These are phyloP conservation scores for Neonothopanus nambi DNA, from an alignment of 1,284 basidiomycete genomes.

Conservation along the genomic window DNA sequence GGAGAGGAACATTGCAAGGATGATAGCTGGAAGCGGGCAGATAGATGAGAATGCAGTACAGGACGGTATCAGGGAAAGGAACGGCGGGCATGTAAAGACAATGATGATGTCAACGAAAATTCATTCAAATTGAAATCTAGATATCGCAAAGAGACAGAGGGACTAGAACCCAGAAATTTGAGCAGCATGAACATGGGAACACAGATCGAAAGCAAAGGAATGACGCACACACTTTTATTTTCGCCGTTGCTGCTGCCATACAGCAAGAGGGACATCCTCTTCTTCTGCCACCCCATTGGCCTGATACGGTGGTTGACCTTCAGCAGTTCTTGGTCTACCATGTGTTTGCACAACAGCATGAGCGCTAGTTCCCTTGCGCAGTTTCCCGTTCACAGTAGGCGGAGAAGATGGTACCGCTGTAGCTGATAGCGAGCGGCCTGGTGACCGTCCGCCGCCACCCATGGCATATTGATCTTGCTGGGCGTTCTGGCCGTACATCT, in stretches of 20 bases:
- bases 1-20: too few relatives aligned
- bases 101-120: neutral
- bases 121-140: conserved; percentile 11
- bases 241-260: conserved; percentile 75
- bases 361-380: conserved; percentile 67
- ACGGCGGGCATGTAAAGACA: neutral
- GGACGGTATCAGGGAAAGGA: too few relatives aligned
- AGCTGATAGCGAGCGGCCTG: conserved; percentile 68
- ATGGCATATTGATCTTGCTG: conserved; percentile 32
- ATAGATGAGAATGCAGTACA: too few relatives aligned
- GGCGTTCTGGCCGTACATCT: conserved; percentile 23
- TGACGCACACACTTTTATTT: conserved; percentile 33
- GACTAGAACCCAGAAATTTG: neutral
- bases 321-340: conserved; percentile 41
- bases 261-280: conserved; percentile 74
- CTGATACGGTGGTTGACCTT: conserved; percentile 28
- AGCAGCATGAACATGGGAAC: neutral
- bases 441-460: conserved; percentile 36
- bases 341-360: conserved; percentile 48
- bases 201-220: neutral
- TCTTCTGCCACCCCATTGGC: conserved; percentile 51
- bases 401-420: conserved; percentile 48
- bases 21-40: too few relatives aligned
- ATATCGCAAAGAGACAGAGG: conserved; percentile 1
- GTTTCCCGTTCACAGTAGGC: conserved; percentile 48